A percentile compares a stretch with the other conserved stretches of the same genome.
phyloP scores from a whole-genome alignment of 768 basidiomycete genomes.

The Thelephora aurantiotincta region DNA sequence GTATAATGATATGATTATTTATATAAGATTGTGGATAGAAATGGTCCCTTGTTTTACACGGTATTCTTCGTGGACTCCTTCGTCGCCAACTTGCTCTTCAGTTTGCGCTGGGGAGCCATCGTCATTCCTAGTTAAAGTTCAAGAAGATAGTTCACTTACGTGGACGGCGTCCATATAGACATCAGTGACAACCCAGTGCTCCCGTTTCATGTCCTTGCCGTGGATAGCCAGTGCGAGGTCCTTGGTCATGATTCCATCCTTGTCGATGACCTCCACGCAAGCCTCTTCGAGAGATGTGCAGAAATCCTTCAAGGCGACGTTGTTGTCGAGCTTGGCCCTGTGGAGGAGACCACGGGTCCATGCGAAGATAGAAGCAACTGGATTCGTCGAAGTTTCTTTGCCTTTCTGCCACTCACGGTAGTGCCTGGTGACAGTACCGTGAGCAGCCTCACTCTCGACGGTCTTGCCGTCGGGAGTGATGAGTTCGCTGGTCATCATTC shows the following conservation, averaged over 20 bases:
- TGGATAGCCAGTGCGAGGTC: slow-evolving; percentile 92
- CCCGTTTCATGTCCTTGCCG: slow-evolving; percentile 80
- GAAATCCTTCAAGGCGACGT: slow-evolving; percentile 59
- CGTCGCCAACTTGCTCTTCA: slow-evolving; percentile 14
- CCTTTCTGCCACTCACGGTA: slow-evolving; percentile 98
- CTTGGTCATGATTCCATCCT: slow-evolving; percentile 92
- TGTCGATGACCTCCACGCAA: slow-evolving; percentile 85
- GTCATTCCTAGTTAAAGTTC: neutral
- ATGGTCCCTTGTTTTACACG: neutral
- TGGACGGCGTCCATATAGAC: slow-evolving; percentile 90
- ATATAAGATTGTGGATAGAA: no score
- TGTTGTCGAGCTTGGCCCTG: slow-evolving; percentile 84
- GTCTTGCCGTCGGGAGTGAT: slow-evolving; percentile 89
- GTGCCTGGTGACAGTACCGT: slow-evolving; percentile 94
- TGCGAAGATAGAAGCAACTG: slow-evolving; percentile 95
- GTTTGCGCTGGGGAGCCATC: slow-evolving; percentile 11
- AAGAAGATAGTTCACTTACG: slow-evolving; percentile 27
- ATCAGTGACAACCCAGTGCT: slow-evolving; percentile 94
- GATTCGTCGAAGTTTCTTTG: slow-evolving; percentile 95
- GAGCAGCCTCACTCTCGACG: slow-evolving; percentile 93
- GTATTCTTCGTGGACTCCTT: slow-evolving; percentile 6
- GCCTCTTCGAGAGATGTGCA: slow-evolving; percentile 70
- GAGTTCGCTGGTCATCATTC: slow-evolving; percentile 97
- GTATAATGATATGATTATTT: no score
- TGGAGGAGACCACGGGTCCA: slow-evolving; percentile 94